A percentile compares a stretch with the other conserved stretches of the same genome.
These are phyloP conservation scores for Trifolium dubium DNA, from an alignment of 306 rosid genomes.

Conservation along the genomic window DNA sequence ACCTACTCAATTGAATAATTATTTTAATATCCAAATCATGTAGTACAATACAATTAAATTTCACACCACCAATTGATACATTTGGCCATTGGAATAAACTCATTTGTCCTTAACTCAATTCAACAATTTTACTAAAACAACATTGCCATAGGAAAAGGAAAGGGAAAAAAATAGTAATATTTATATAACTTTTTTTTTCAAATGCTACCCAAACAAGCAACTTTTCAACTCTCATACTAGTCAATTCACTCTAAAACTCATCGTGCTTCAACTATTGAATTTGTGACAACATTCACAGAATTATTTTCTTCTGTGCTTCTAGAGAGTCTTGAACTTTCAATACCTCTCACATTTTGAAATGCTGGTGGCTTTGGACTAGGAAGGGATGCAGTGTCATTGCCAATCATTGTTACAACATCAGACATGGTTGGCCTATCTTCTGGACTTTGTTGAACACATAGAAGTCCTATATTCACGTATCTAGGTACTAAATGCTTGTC, in stretches of 20 bases:
- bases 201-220: too few relatives aligned
- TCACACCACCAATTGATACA: too few relatives aligned
- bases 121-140: too few relatives aligned
- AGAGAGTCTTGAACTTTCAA: neutral
- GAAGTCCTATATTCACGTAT: conserved; percentile 44
- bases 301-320: neutral
- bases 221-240: too few relatives aligned
- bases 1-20: too few relatives aligned
- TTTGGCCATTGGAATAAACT: too few relatives aligned
- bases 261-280: conserved; percentile 36
- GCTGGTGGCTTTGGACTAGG: conserved; percentile 44
- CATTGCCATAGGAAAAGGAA: too few relatives aligned
- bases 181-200: too few relatives aligned
- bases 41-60: too few relatives aligned
- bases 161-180: too few relatives aligned
- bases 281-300: conserved; percentile 30
- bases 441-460: conserved; percentile 46
- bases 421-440: conserved; percentile 47
- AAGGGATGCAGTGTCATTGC: conserved; percentile 34
- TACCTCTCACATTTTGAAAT: conserved; percentile 37
- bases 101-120: too few relatives aligned
- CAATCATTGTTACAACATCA: conserved; percentile 47
- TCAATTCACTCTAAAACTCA: neutral
- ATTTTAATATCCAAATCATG: too few relatives aligned
- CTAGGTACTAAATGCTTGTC: neutral